Conservation (phyloP, 176 grass and related monocot genomes). For the Canna indica region DNA sequence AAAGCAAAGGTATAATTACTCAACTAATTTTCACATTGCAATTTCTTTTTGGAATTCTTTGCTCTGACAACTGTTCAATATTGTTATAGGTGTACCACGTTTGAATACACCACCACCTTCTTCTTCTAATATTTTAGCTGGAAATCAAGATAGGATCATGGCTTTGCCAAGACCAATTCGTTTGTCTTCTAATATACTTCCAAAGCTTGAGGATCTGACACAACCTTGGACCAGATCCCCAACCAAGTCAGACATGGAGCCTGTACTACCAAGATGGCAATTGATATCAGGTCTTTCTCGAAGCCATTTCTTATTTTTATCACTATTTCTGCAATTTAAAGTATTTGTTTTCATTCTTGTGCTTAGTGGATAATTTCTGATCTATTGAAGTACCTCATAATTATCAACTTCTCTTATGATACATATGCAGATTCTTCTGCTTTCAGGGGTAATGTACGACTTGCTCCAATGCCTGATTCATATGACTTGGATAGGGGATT, state of each 20-base stretch:
- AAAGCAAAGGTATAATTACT: slow-evolving; percentile 62
- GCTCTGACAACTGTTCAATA: slow-evolving; percentile 31
- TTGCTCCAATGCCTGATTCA: slow-evolving; percentile 74
- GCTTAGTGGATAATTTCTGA: not conserved
- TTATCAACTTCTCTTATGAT: slow-evolving; percentile 25
- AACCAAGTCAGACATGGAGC: slow-evolving; percentile 71
- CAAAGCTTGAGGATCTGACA: slow-evolving; percentile 61
- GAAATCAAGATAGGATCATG: slow-evolving; percentile 84
- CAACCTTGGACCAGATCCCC: slow-evolving; percentile 89
- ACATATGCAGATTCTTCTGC: slow-evolving; percentile 60
- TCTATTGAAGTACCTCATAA: not conserved
- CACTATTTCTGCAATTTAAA: not conserved
- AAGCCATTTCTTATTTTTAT: slow-evolving; percentile 9
- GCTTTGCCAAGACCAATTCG: slow-evolving; percentile 72
- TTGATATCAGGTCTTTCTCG: slow-evolving; percentile 64
- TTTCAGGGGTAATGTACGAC: slow-evolving; percentile 58
- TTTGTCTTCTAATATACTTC: slow-evolving; percentile 34
- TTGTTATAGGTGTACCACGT: slow-evolving; percentile 72
- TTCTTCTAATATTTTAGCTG: slow-evolving; percentile 51
- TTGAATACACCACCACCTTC: slow-evolving; percentile 88
- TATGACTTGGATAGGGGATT: slow-evolving; percentile 97
- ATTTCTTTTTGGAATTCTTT: slow-evolving; percentile 11
- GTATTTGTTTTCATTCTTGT: not conserved
- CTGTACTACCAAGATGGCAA: slow-evolving; percentile 69
- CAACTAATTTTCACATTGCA: slow-evolving; percentile 5